Conservation (phyloP, 2,329 filamentous ascomycete genomes). For the Cladosporium colombiae region DNA sequence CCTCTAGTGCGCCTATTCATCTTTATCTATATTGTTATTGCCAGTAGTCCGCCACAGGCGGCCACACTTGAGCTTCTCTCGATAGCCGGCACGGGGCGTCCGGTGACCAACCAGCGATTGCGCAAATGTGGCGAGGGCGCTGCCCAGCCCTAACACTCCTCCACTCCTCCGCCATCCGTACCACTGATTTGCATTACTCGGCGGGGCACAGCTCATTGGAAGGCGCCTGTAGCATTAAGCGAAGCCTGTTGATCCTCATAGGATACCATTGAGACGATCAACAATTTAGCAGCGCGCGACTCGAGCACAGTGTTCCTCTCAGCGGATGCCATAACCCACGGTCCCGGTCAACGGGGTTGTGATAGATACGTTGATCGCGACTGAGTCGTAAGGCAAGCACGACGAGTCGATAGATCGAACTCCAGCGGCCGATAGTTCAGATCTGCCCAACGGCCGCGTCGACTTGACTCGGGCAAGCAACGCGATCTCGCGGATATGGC, state of each 20-base stretch:
- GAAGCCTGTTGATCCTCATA: constrained; percentile 18
- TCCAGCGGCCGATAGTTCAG: constrained; percentile 19
- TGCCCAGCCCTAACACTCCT: not conserved
- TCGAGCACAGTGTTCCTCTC: not conserved
- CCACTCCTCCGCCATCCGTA: not conserved
- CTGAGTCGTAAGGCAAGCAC: constrained; percentile 13
- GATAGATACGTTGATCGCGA: not conserved
- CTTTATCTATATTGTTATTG: constrained; percentile 3
- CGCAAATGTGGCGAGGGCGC: constrained; percentile 11
- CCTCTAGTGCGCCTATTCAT: constrained; percentile 7
- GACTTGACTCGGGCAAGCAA: constrained; percentile 5
- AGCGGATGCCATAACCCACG: not conserved
- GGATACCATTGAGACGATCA: not conserved
- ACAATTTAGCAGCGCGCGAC: not conserved
- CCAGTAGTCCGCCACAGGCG: constrained; percentile 2
- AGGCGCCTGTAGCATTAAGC: not conserved
- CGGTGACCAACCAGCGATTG: constrained; percentile 13
- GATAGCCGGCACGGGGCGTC: constrained; percentile 15
- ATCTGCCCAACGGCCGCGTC: constrained; percentile 13
- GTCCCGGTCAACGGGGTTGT: constrained; percentile 10
- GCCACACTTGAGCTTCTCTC: constrained; percentile 6
- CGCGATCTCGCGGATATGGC: constrained; percentile 3
- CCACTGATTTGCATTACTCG: constrained; percentile 7
- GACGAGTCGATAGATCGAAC: constrained; percentile 18
- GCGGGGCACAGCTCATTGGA: constrained; percentile 13